Base-by-base conservation (phyloP, 2,329 filamentous ascomycete genomes). In the Pseudocercospora musae region DNA sequence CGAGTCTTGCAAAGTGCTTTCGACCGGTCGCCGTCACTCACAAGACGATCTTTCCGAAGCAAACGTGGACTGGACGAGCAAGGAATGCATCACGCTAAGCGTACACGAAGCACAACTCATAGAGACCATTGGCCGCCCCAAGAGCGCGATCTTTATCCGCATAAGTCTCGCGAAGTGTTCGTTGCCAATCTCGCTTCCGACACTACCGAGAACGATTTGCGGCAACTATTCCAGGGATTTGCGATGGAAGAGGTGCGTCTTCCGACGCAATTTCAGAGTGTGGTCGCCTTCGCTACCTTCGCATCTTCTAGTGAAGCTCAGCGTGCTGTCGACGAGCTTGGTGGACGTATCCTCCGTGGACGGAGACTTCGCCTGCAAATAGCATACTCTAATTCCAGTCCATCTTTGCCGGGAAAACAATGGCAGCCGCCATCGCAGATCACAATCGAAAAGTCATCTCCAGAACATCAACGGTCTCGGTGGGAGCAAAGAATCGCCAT, bases 71-170 rank as follows among this genome's bases (percentile, higher is more conserved):
- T 7, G 9, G 33, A 56, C 20, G 60, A 54, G 6, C 13, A 18
- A 10, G 56, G 50, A 4, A 44, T 5, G 10, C n/a, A 33, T 13
- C 29, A 5, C 15, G 8, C 59, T 48, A 64, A 64, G 46, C 59
- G 62, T 10, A 42, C 40, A 20, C 58, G 57, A 25, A n/a, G 23
- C 18, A 18, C n/a, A 3, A 21, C 20, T 23, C 29, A 58, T 27
- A 55, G 58, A n/a, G 49, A 58, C 20, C 57, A 27, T 37, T 61
- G 55, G 48, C 58, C 62, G 18, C 29, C 62, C 9, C 13, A 48
- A 10, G 53, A 55, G 8, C 18, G 49, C 40, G 40, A 59, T 15
- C 62, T 58, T 23, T 50, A 61, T 55, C 61, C 56, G 11, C 48
- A 44, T 3, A 29, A 49, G 25, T 52, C 48, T 29, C 48, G 48